These are phyloP conservation scores for Arthrobotrys sphaeroides DNA, from an alignment of 2,329 filamentous ascomycete species.

Conservation along the genomic window DNA sequence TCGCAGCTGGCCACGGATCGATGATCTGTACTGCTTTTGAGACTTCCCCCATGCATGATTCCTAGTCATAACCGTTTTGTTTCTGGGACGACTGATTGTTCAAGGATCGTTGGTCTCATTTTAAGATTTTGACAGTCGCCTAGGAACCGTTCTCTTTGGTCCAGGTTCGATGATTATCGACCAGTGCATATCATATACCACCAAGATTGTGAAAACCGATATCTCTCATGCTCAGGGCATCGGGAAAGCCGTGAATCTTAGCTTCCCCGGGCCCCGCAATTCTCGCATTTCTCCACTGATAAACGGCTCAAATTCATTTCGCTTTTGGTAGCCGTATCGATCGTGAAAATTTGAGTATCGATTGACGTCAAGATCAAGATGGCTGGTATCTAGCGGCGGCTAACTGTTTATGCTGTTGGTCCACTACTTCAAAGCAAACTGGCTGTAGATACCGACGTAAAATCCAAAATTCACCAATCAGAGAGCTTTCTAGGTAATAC, in stretches of 20 bases:
- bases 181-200: not conserved
- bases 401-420: not conserved
- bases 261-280: constrained; percentile 23
- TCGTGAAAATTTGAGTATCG: not conserved
- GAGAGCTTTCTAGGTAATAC: not conserved
- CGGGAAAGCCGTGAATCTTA: too few relatives aligned
- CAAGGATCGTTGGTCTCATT: not conserved
- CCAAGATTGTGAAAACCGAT: constrained; percentile 1
- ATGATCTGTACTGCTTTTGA: not conserved
- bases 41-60: too few relatives aligned
- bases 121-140: constrained; percentile 1
- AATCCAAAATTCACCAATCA: constrained; percentile 1
- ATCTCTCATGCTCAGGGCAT: not conserved
- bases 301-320: not conserved
- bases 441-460: not conserved
- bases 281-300: constrained; percentile 2
- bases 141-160: constrained; percentile 16
- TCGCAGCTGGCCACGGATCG: not conserved
- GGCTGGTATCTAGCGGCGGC: not conserved
- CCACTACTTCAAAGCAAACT: not conserved
- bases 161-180: not conserved
- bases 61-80: not conserved
- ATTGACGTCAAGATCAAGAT: not conserved
- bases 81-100: not conserved
- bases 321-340: not conserved